A percentile compares a stretch with the other conserved stretches of the same genome.
Conservation (phyloP, 495 filamentous ascomycete species). For the Emericellopsis terricola region DNA sequence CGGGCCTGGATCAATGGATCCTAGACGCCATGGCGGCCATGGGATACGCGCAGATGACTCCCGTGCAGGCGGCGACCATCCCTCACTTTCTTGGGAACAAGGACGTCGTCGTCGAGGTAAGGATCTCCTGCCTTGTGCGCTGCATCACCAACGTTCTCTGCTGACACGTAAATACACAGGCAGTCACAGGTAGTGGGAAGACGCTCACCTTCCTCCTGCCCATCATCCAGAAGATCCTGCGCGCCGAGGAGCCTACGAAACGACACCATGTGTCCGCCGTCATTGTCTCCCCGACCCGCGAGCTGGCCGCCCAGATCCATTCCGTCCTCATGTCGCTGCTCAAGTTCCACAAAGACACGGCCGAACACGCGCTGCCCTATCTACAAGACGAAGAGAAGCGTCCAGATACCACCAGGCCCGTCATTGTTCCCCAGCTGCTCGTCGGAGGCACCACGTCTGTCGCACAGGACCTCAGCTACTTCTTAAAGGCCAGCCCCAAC, state of each 20-base stretch:
- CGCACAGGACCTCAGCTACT: constrained; percentile 66
- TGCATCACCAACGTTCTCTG: not conserved
- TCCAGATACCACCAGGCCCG: constrained; percentile 29
- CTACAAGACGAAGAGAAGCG: constrained; percentile 33
- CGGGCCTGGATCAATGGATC: constrained; percentile 75
- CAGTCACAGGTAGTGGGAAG: constrained; percentile 91
- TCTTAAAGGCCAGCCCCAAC: constrained; percentile 67
- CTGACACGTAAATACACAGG: constrained; percentile 17
- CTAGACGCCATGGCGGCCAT: constrained; percentile 66
- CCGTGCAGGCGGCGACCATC: constrained; percentile 86
- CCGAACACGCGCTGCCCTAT: constrained; percentile 34
- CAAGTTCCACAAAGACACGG: constrained; percentile 66
- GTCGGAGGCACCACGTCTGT: constrained; percentile 70
- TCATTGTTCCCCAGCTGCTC: constrained; percentile 69
- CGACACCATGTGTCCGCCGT: constrained; percentile 81
- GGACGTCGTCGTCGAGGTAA: constrained; percentile 80
- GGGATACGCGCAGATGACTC: constrained; percentile 79
- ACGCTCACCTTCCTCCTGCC: constrained; percentile 85
- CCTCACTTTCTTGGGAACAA: constrained; percentile 86
- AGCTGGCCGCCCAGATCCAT: constrained; percentile 82
- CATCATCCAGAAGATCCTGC: constrained; percentile 66
- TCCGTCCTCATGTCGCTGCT: constrained; percentile 61
- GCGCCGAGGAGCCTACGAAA: constrained; percentile 52
- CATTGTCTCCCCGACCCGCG: constrained; percentile 81
- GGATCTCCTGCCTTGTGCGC: constrained; percentile 1